Conservation (phyloP, 78 protist species). For the Creolimax fragrantissima region DNA sequence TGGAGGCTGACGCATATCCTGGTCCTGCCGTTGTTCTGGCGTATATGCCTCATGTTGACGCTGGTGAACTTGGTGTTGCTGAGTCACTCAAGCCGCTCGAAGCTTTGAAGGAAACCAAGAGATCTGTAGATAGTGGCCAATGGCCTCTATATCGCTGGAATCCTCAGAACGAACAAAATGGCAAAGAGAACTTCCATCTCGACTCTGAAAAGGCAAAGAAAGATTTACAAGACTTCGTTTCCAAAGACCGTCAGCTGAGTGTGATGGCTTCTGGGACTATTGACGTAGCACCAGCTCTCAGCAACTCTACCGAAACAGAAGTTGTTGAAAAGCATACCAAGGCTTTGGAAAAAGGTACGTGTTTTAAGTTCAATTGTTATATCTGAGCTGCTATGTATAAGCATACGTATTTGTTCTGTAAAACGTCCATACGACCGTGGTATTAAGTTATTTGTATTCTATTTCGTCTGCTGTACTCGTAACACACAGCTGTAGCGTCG, state of each 20-base stretch:
- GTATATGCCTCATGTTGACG: conserved; percentile 18
- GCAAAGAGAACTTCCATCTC: not conserved
- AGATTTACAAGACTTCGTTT: not conserved
- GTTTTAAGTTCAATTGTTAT: too few species aligned
- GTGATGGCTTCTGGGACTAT: not conserved
- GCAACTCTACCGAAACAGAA: not conserved
- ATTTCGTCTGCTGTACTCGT: too few species aligned
- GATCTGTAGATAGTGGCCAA: conserved; percentile 61
- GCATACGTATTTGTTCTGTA: too few species aligned
- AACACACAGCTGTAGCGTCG: conserved; percentile 51
- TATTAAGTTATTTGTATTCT: too few species aligned
- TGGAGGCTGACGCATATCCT: conserved; percentile 48
- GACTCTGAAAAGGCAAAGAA: not conserved
- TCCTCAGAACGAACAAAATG: conserved; percentile 39
- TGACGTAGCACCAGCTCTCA: not conserved
- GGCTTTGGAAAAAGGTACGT: not conserved
- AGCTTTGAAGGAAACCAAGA: conserved; percentile 5
- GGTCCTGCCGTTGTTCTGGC: conserved; percentile 38
- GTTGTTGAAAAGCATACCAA: not conserved
- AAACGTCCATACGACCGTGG: too few species aligned
- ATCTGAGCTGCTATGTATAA: too few species aligned
- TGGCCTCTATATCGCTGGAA: conserved; percentile 75
- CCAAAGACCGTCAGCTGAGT: not conserved
- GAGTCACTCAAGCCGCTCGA: not conserved
- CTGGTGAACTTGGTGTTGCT: not conserved